These are phyloP conservation scores for Herpetospermum pedunculosum DNA, from an alignment of 306 rosid species.

Conservation along the genomic window DNA sequence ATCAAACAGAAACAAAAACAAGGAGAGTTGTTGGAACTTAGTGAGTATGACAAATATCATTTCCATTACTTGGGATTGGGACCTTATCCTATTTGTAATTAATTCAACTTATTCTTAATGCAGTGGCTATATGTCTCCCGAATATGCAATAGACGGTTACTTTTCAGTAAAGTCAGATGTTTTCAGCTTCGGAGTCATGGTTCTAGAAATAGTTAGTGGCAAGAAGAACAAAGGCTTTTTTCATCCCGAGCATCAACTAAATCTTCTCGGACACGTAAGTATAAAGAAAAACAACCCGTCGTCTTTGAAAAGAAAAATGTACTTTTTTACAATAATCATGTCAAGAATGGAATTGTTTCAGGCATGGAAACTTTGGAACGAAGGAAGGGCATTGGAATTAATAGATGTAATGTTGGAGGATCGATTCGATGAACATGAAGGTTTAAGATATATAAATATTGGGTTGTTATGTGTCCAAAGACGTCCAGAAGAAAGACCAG, in stretches of 20 bases:
- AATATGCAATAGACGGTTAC: conserved; percentile 17
- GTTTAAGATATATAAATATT: conserved; percentile 7
- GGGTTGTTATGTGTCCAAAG: conserved; percentile 20
- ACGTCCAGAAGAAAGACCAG: conserved; percentile 17
- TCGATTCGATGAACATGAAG: conserved; percentile 3
- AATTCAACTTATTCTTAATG: no score
- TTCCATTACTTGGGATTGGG: neutral
- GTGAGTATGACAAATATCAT: conserved; percentile 14
- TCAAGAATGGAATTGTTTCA: neutral
- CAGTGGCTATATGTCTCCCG: conserved; percentile 32
- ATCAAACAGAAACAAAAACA: conserved; percentile 19
- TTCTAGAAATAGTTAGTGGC: conserved; percentile 39
- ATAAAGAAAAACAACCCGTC: neutral
- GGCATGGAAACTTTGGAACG: conserved; percentile 21
- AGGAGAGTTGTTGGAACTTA: conserved; percentile 27
- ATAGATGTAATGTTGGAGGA: conserved; percentile 1
- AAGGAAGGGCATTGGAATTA: conserved; percentile 6
- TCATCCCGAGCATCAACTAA: conserved; percentile 10
- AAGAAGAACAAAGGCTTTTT: conserved; percentile 16
- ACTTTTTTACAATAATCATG: neutral
- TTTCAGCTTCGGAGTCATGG: conserved; percentile 37
- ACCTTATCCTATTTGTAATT: no score
- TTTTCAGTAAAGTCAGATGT: conserved; percentile 30
- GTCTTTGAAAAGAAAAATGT: neutral
- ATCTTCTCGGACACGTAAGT: conserved; percentile 23